Base-by-base conservation (phyloP, 2,329 filamentous ascomycete genomes). In the Cladosporium sp. region DNA sequence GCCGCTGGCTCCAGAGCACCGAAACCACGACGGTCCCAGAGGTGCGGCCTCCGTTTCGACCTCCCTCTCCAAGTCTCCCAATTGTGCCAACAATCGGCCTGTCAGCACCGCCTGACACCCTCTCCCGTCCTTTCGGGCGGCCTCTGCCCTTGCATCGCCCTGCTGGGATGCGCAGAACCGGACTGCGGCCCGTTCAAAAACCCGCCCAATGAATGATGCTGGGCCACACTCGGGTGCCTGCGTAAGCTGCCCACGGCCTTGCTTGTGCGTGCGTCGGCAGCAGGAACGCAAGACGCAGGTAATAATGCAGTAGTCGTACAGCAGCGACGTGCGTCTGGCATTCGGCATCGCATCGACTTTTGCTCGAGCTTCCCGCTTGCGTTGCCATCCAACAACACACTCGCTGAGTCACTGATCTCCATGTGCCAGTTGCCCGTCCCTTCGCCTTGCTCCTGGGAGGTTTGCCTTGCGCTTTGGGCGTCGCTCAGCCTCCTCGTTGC, bases 401-500 rank as follows among this genome's bases (percentile, higher is more conserved):
- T 11, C 3, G 21, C 39, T 46, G 56, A 58, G 56, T 58, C 56
- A 58, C 56, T 57, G 28, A 32, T 25, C 13, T 36, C 54, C 54
- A 39, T 36, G 16, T 57, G 28, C 23, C 26, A 28, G 48, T 53
- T 16, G 23, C 26, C 48, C 23, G 25, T 28, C 54, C 53, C 51
- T 30, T 54, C 51, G 51, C 51, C 51, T 18, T 32, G 26, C 25
- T 30, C 13, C n/a, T 39, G 28, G 28, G 34, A 46, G 14, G 36
- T 39, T 58, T 58, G 56, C 56, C 56, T 58, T 25, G 30, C 32
- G 56, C 56, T 26, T 46, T 58, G 56, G 56, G 56, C 56, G 39
- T 21, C 51, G 56, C 56, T 58, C 56, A 58, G 56, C 56, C 56
- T 58, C 56, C 34, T 58, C 34, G 54, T 57, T 54, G 51, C 51